Evolutionary conservation across 495 filamentous ascomycete genomes (phyloP), one percentile per base, ranked within the genome.

Genomic region (Parathielavia hyrcaniae): DNA sequence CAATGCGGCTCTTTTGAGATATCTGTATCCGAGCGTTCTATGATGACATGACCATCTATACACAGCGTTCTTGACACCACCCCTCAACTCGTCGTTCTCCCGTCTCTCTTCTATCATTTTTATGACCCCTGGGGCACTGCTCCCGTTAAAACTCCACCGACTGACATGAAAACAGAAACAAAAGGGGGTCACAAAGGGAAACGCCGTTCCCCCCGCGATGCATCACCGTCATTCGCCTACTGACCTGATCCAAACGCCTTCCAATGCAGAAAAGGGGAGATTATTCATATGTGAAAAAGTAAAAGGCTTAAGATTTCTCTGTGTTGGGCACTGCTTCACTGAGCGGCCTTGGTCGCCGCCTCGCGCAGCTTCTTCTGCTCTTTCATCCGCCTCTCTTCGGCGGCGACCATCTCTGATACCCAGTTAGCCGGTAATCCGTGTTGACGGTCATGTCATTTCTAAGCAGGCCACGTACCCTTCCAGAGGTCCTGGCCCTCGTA

Each of bases 401-500:
- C 79, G 57, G 78, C 86, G 57, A 91, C 86, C 87, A 90, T 91
- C 63, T 90, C 79, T 82, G 47, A 30, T 16, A n/a, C 22, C 4
- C 45, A n/a, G 62, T 69, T 55, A 64, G 64, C 26, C 26, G 26
- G 26, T 51, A 20, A 44, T 12, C 41, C n/a, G 22, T 36, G 10
- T 35, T 34, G 20, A 43, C 6, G 1, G 12, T 14, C 23, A 50
- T 53, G 3, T 20, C 13, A 32, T 43, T 40, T 8, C 20, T 30
- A 10, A 41, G 23, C 23, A 20, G 19, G 8, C 16, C 20, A 75
- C 81, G 59, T 67, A 86, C 82, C 87, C 76, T 85, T 87, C 91
- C 91, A 97, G 61, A 95, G 77, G 71, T 96, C 89, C 71, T 90
- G 88, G 35, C 86, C 85, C 69, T 79, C 74, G 75, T 89, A 86